Conservation (phyloP, 768 basidiomycete species). For the Kwoniella bestiolae region DNA sequence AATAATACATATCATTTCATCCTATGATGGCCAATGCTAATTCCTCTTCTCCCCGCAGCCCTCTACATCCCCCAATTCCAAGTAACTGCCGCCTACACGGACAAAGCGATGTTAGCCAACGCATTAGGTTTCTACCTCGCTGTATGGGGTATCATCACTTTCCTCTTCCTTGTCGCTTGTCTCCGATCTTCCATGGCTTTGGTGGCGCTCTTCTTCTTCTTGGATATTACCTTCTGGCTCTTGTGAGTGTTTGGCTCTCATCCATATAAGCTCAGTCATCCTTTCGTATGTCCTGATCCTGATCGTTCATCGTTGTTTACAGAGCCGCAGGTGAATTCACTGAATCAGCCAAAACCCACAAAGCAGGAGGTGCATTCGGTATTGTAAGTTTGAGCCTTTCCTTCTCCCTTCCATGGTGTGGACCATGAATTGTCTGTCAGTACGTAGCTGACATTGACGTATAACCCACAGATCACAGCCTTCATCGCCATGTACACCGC, state of each 20-base stretch:
- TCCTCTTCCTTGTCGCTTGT: constrained; percentile 61
- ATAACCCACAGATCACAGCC: constrained; percentile 48
- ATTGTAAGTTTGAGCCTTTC: constrained; percentile 39
- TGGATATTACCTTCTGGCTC: constrained; percentile 62
- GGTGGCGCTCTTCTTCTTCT: constrained; percentile 63
- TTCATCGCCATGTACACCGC: constrained; percentile 56
- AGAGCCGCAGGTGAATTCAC: constrained; percentile 59
- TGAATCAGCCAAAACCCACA: constrained; percentile 35
- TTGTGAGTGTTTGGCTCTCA: constrained; percentile 29
- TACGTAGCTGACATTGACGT: constrained; percentile 3
- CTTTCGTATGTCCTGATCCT: not conserved
- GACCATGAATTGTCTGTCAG: too few relatives aligned
- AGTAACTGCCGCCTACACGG: constrained; percentile 38
- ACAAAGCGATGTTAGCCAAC: constrained; percentile 31
- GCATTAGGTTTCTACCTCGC: constrained; percentile 52
- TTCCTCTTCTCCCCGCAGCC: not conserved
- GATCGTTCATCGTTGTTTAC: not conserved
- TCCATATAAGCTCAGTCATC: not conserved
- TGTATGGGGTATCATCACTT: constrained; percentile 49
- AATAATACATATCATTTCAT: too few relatives aligned
- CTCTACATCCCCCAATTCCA: constrained; percentile 52
- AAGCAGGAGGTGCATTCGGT: constrained; percentile 58
- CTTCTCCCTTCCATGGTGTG: not conserved
- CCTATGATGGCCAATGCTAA: too few relatives aligned
- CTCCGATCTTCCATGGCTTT: constrained; percentile 64